Conservation (phyloP, 1,139 yeast species). For the Blastobotrys elegans region DNA sequence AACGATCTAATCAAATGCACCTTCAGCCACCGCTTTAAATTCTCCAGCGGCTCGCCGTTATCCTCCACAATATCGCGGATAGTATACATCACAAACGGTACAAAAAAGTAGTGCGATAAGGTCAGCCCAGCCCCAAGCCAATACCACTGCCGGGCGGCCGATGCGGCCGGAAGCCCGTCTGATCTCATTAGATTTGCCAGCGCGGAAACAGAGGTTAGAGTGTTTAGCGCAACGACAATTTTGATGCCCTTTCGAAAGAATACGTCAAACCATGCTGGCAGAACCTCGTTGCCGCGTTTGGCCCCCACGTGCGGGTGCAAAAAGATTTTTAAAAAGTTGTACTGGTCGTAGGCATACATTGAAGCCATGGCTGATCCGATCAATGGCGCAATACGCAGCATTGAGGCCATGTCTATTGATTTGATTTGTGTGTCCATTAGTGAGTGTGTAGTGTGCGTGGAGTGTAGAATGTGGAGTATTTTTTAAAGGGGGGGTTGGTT, state of each 20-base stretch:
- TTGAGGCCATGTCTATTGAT: neutral
- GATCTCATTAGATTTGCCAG: slow-evolving; percentile 5
- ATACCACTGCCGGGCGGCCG: slow-evolving; percentile 11
- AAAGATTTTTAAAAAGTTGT: slow-evolving; percentile 5
- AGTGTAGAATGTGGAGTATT: no score
- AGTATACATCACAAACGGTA: slow-evolving; percentile 9
- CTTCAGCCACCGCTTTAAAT: slow-evolving; percentile 7
- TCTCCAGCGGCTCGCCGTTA: neutral
- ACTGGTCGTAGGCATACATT: slow-evolving; percentile 11
- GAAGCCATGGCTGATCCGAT: slow-evolving; percentile 4
- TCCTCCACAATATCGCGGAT: slow-evolving; percentile 9
- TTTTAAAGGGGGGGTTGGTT: no score
- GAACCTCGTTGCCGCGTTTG: slow-evolving; percentile 1
- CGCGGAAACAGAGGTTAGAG: slow-evolving; percentile 4
- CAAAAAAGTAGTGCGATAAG: slow-evolving; percentile 8
- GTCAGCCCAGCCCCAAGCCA: slow-evolving; percentile 10
- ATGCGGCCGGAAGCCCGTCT: slow-evolving; percentile 6
- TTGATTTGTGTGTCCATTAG: neutral
- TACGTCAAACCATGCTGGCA: slow-evolving; percentile 8
- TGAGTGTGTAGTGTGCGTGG: neutral
- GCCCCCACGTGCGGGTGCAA: slow-evolving; percentile 3
- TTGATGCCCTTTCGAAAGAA: slow-evolving; percentile 4
- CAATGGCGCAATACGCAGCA: slow-evolving; percentile 5
- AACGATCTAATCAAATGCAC: slow-evolving; percentile 7
- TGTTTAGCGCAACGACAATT: slow-evolving; percentile 1